Conservation (phyloP, 2,329 filamentous ascomycete species). For the Alternaria sp. region DNA sequence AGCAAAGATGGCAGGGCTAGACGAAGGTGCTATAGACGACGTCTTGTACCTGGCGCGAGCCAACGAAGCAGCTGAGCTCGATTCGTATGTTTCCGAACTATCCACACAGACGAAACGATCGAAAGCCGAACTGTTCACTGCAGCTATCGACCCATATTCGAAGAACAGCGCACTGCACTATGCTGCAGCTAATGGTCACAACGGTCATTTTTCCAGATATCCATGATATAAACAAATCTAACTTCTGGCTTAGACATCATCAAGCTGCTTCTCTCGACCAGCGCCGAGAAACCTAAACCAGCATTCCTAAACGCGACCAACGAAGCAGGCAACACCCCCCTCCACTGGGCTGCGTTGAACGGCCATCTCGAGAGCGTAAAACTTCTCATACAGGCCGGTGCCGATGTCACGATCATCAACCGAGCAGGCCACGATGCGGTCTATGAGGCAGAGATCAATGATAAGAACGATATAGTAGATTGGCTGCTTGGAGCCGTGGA, state of each 20-base stretch:
- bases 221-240: constrained; percentile 24
- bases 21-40: constrained; percentile 86
- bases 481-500: constrained; percentile 59
- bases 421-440: constrained; percentile 76
- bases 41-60: constrained; percentile 85
- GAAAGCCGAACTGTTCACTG: constrained; percentile 69
- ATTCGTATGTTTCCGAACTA: constrained; percentile 66
- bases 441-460: constrained; percentile 60
- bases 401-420: constrained; percentile 80
- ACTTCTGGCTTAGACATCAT: constrained; percentile 43
- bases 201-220: constrained; percentile 62
- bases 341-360: constrained; percentile 94
- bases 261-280: constrained; percentile 52
- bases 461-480: constrained; percentile 59
- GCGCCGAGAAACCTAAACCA: constrained; percentile 33
- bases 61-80: constrained; percentile 77
- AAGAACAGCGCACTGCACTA: constrained; percentile 87
- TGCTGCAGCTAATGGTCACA: constrained; percentile 88
- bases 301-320: constrained; percentile 75
- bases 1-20: constrained; percentile 37
- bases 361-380: constrained; percentile 85
- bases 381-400: constrained; percentile 76
- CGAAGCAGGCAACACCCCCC: constrained; percentile 82
- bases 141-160: constrained; percentile 76
- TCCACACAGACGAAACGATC: constrained; percentile 68